These are phyloP conservation scores for Rhizomucor pusillus DNA, from an alignment of 371 early-diverging fungal genomes.

Conservation along the genomic window DNA sequence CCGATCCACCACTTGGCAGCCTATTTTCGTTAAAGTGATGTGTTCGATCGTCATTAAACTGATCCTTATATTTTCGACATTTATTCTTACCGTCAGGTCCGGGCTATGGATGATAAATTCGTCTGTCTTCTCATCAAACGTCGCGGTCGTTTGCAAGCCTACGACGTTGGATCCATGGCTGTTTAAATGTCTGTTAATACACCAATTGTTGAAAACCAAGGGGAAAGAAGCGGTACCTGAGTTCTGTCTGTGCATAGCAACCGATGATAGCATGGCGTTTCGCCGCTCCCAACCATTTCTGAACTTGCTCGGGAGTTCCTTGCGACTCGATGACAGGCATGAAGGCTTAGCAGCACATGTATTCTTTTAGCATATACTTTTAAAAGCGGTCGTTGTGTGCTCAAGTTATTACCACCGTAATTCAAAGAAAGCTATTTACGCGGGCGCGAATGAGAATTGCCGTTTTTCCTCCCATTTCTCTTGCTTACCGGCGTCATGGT, in stretches of 20 bases:
- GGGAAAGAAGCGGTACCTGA: slow-evolving; percentile 45
- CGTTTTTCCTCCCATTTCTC: not conserved
- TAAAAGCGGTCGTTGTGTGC: too few species aligned
- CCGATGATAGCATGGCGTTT: slow-evolving; percentile 75
- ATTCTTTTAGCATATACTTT: not conserved
- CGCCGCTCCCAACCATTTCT: slow-evolving; percentile 66
- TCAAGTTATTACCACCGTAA: slow-evolving; percentile 32
- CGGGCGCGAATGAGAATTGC: not conserved
- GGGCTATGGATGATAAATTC: slow-evolving; percentile 85
- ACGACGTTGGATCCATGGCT: slow-evolving; percentile 76
- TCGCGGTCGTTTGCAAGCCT: slow-evolving; percentile 83
- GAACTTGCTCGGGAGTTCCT: slow-evolving; percentile 69
- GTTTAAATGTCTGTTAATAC: not conserved
- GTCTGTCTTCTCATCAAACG: slow-evolving; percentile 70
- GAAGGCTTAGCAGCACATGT: slow-evolving; percentile 50
- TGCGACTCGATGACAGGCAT: slow-evolving; percentile 73
- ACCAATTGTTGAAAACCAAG: not conserved
- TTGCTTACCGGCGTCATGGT: slow-evolving; percentile 41
- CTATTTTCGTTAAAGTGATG: slow-evolving; percentile 8
- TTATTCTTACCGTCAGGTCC: slow-evolving; percentile 50
- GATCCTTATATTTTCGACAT: too few species aligned
- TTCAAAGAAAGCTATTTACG: slow-evolving; percentile 42
- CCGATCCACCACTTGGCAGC: slow-evolving; percentile 94
- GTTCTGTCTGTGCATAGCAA: slow-evolving; percentile 86
- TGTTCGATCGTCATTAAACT: too few species aligned